phyloP scores from a whole-genome alignment of 257 asterid species.

The Thymus quinquecostatus region DNA sequence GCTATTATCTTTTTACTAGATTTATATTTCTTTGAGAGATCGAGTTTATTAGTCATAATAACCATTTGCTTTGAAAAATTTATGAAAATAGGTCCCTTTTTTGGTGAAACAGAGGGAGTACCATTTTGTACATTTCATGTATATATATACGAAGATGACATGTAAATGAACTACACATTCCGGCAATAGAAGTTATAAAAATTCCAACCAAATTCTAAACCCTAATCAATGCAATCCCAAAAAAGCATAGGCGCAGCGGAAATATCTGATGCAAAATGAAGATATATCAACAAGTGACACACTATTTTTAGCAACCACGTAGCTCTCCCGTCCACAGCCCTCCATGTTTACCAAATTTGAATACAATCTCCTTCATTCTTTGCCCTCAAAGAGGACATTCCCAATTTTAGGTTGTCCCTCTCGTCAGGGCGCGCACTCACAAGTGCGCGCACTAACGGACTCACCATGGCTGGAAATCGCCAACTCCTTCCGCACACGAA shows the following conservation, averaged over 20 bases:
- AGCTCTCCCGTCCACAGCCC: constrained; percentile 19
- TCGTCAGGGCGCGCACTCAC: constrained; percentile 47
- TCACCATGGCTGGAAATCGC: constrained; percentile 34
- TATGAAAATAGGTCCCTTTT: too few relatives aligned
- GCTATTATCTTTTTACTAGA: too few relatives aligned
- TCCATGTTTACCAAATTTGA: constrained; percentile 39
- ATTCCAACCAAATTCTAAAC: not conserved
- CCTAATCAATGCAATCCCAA: not conserved
- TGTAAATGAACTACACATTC: too few relatives aligned
- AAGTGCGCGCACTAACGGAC: constrained; percentile 44
- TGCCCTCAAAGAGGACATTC: constrained; percentile 36
- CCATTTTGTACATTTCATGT: too few relatives aligned
- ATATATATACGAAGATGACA: too few relatives aligned
- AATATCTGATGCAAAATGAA: constrained; percentile 28
- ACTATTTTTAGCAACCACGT: constrained; percentile 36
- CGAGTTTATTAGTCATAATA: too few relatives aligned
- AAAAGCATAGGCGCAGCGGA: constrained; percentile 29
- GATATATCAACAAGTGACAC: constrained; percentile 24
- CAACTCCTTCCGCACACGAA: not conserved
- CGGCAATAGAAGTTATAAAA: too few relatives aligned
- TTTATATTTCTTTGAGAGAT: too few relatives aligned
- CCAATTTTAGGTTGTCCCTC: constrained; percentile 33
- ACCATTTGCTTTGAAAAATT: too few relatives aligned
- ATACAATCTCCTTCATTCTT: constrained; percentile 37
- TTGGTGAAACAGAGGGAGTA: too few relatives aligned